These are phyloP conservation scores for Paraphaeosphaeria minitans DNA, from an alignment of 2,329 filamentous ascomycete species.

Conservation along the genomic window DNA sequence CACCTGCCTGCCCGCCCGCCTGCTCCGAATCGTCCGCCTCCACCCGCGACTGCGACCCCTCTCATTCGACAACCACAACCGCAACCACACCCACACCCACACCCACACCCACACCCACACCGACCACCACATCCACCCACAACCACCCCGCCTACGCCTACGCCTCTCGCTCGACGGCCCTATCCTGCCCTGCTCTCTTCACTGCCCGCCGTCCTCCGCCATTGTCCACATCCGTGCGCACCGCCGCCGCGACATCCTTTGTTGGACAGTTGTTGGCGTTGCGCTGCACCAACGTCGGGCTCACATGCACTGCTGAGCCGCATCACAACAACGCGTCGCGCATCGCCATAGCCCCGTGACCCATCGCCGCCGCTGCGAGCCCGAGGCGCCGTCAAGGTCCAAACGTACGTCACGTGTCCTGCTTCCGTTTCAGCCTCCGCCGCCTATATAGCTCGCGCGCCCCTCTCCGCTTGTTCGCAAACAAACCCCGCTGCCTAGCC, in stretches of 20 bases:
- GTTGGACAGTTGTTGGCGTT: neutral
- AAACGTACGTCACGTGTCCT: slow-evolving; percentile 41
- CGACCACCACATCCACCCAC: too few relatives aligned
- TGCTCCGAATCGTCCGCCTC: slow-evolving; percentile 23
- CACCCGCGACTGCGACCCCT: too few relatives aligned
- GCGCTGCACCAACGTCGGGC: slow-evolving; percentile 7
- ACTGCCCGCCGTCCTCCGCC: too few relatives aligned
- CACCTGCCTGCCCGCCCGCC: slow-evolving; percentile 13
- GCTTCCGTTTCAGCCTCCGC: slow-evolving; percentile 34
- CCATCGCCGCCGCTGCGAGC: slow-evolving; percentile 24
- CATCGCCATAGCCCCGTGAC: slow-evolving; percentile 35
- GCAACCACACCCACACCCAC: too few relatives aligned
- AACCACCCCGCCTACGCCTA: too few relatives aligned
- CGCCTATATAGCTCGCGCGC: slow-evolving; percentile 16
- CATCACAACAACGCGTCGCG: slow-evolving; percentile 13
- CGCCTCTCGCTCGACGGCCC: too few relatives aligned
- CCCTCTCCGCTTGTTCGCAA: slow-evolving; percentile 17
- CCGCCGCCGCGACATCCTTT: slow-evolving; percentile 12
- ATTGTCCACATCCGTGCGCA: slow-evolving; percentile 16
- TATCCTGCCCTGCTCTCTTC: too few relatives aligned
- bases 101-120: too few relatives aligned
- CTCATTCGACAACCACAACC: too few relatives aligned
- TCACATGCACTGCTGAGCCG: slow-evolving; percentile 28
- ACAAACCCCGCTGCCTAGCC: neutral
- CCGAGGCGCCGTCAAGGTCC: neutral